Conservation (phyloP, 192 early-diverging fungal genomes). For the Backusella tuberculispora region DNA sequence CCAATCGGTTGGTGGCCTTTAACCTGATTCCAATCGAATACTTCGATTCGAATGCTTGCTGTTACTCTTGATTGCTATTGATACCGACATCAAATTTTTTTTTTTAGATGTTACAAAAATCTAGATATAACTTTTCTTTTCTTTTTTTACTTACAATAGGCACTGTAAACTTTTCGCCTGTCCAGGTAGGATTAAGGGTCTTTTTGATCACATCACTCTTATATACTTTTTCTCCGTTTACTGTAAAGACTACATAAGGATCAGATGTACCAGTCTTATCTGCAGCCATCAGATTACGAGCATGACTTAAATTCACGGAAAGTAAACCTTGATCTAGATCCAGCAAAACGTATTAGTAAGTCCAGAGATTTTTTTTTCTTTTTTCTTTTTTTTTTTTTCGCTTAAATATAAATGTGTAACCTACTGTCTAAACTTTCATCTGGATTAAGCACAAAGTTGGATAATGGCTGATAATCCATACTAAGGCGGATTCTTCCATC, state of each 20-base stretch:
- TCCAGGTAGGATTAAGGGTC: slow-evolving; percentile 60
- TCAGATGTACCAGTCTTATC: slow-evolving; percentile 60
- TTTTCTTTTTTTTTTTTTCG: not conserved
- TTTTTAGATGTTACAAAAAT: not conserved
- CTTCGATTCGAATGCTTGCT: slow-evolving; percentile 50
- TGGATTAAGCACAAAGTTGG: slow-evolving; percentile 28
- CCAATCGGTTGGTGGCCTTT: slow-evolving; percentile 51
- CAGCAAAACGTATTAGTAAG: not conserved
- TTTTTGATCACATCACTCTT: slow-evolving; percentile 64
- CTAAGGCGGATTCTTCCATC: slow-evolving; percentile 27
- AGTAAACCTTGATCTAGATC: slow-evolving; percentile 43
- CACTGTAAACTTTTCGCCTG: slow-evolving; percentile 25
- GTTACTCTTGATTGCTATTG: slow-evolving; percentile 35
- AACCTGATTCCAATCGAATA: slow-evolving; percentile 71
- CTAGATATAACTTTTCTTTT: too few species aligned
- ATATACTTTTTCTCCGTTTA: slow-evolving; percentile 64
- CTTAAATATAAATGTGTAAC: slow-evolving; percentile 1
- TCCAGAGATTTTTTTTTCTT: not conserved
- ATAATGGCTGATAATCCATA: slow-evolving; percentile 30
- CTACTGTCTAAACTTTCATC: slow-evolving; percentile 43
- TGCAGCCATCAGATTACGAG: slow-evolving; percentile 34
- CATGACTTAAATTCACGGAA: slow-evolving; percentile 29
- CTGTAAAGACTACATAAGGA: slow-evolving; percentile 63
- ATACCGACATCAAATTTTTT: not conserved
- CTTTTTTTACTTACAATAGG: slow-evolving; percentile 32